A percentile compares a stretch with the other conserved stretches of the same genome.
Conservation (phyloP, 225 moss, liverwort and hornwort genomes). For the Marchantia paleacea region DNA sequence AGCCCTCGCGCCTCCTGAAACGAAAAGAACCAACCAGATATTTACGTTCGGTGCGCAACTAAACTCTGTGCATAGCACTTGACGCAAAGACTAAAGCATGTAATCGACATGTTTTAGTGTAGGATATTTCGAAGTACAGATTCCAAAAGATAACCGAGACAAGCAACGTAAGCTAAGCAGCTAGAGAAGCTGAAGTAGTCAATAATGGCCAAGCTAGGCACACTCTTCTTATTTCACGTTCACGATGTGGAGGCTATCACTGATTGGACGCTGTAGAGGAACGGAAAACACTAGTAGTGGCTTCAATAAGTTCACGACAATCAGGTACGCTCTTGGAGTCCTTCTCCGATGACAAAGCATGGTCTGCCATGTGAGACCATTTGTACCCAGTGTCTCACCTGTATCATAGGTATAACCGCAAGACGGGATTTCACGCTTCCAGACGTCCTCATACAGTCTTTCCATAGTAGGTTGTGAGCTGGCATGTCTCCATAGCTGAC, state of each 20-base stretch:
- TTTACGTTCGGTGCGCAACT: neutral
- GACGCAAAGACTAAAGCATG: neutral
- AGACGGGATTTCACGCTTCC: constrained; percentile 73
- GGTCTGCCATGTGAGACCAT: neutral
- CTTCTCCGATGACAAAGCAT: neutral
- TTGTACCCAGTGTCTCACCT: constrained; percentile 41
- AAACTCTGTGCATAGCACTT: too few species aligned
- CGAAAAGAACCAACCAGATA: neutral
- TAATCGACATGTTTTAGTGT: neutral
- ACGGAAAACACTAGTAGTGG: neutral
- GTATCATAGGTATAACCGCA: constrained; percentile 96
- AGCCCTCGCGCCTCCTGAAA: constrained; percentile 83
- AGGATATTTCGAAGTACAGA: neutral
- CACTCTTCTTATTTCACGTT: neutral
- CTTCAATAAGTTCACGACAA: neutral
- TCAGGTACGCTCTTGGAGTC: neutral
- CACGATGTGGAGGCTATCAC: neutral
- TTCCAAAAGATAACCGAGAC: neutral
- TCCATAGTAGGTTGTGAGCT: constrained; percentile 86
- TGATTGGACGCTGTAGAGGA: neutral
- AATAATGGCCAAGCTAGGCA: neutral
- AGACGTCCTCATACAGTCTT: constrained; percentile 77
- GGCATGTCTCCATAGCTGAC: constrained; percentile 95
- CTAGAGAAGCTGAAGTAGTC: neutral
- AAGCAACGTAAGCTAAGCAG: neutral